Evolutionary conservation across 768 basidiomycete species (phyloP), one percentile per base, ranked within the genome.

Genomic region (Psilocybe tampanensis): DNA sequence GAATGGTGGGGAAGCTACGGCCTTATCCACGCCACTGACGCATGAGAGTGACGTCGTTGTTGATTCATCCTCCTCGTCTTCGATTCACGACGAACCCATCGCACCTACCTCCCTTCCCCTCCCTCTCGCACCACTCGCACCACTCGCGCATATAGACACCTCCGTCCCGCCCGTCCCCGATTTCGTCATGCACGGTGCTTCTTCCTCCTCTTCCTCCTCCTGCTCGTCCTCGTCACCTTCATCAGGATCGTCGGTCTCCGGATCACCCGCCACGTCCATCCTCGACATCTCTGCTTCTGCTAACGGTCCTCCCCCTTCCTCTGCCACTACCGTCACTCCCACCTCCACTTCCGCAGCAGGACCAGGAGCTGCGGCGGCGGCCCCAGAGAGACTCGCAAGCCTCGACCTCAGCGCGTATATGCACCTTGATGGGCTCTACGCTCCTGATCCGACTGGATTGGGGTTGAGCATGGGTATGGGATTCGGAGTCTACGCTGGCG

Each of bases 351-450:
- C 36, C n/a, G 4, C 36, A 4, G 44, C 15, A 2, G 44, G 23
- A 23, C 15, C 13, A 9, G 23, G n/a, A 12, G 15, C 12, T 3
- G 15, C 1, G 44, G 23, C 2, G 12, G 15, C 22, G 21, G 44
- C 4, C 3, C 1, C 11, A 5, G 44, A 17, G 26, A 18, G 44
- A 8, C 19, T 45, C 19, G 22, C 7, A 6, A 45, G 44, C 23
- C 44, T 45, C 23, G 44, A 45, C 44, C 23, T 45, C 22, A 45
- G 44, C 44, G 44, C 44, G 23, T 45, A 45, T 23, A 45, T 45
- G 44, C 44, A 45, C 44, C 22, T 45, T 12, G 44, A 45, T 17
- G 44, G 44, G 43, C 6, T 44, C 3, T 44, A 44, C 44, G 21
- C 36, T 39, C 36, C 36, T n/a, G 36, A 39, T 39, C n/a, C 36